These are phyloP conservation scores for Alternaria conjuncta DNA, from an alignment of 2,329 filamentous ascomycete species.

Conservation along the genomic window DNA sequence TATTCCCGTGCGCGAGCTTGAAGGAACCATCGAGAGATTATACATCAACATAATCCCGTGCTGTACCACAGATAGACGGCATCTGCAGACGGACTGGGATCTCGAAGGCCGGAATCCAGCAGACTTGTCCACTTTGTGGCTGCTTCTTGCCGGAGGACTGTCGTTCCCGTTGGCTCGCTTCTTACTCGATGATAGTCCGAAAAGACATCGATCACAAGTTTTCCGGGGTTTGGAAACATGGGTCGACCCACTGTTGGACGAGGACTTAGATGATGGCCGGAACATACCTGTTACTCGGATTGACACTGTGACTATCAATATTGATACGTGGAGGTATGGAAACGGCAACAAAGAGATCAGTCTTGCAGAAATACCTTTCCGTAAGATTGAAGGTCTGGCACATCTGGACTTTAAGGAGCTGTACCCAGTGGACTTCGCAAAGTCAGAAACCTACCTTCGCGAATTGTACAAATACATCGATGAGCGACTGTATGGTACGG, in stretches of 20 bases:
- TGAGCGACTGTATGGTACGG: background rate
- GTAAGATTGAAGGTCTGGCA: background rate
- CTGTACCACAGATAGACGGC: background rate
- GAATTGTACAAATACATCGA: background rate
- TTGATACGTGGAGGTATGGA: background rate
- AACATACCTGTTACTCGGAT: background rate
- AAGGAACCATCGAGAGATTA: background rate
- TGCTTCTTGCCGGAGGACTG: background rate
- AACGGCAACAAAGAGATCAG: background rate
- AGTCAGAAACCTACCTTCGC: background rate
- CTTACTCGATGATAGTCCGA: background rate
- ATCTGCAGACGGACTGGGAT: background rate
- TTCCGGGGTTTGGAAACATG: background rate
- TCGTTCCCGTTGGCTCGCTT: background rate
- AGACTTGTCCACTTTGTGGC: background rate
- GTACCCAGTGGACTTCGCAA: conserved; percentile 1
- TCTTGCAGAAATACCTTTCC: background rate
- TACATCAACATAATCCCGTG: background rate
- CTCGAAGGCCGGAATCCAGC: background rate
- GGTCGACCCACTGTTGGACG: background rate
- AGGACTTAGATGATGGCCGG: background rate
- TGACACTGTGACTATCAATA: background rate
- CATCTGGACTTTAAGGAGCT: background rate
- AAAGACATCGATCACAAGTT: background rate
- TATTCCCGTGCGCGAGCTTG: background rate